Conservation (phyloP, 2,329 filamentous ascomycete species). For the Didymella arachidicola region DNA sequence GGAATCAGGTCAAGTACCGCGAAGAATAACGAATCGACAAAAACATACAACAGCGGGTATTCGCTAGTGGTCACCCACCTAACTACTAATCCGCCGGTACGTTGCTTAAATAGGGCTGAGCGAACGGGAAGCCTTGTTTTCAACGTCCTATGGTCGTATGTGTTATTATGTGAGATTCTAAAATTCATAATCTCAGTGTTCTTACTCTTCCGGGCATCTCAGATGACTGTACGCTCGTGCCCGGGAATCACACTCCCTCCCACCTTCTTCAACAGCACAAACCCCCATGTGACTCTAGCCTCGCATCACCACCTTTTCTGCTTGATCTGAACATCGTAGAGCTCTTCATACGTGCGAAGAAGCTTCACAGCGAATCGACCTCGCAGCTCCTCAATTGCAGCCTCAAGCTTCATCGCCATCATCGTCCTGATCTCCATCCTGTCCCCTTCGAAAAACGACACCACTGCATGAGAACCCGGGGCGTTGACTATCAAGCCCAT, state of each 20-base stretch:
- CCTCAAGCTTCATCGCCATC: neutral
- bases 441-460: neutral
- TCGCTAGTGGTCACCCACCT: neutral
- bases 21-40: neutral
- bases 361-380: neutral
- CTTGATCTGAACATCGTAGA: neutral
- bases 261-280: neutral
- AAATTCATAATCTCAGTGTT: too few relatives aligned
- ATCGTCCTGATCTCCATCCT: neutral
- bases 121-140: too few relatives aligned
- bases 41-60: neutral
- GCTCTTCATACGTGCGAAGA: neutral
- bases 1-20: too few relatives aligned
- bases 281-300: neutral
- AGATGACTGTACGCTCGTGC: neutral
- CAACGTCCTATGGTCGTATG: neutral
- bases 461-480: neutral
- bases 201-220: neutral
- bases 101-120: too few relatives aligned
- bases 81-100: too few relatives aligned
- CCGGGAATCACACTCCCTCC: neutral
- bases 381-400: neutral
- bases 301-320: neutral
- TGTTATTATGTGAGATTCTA: too few relatives aligned
- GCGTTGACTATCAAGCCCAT: conserved; percentile 1